A percentile compares a stretch with the other conserved stretches of the same genome.
These are phyloP conservation scores for Laguncularia racemosa DNA, from an alignment of 345 rosid species.

Conservation along the genomic window DNA sequence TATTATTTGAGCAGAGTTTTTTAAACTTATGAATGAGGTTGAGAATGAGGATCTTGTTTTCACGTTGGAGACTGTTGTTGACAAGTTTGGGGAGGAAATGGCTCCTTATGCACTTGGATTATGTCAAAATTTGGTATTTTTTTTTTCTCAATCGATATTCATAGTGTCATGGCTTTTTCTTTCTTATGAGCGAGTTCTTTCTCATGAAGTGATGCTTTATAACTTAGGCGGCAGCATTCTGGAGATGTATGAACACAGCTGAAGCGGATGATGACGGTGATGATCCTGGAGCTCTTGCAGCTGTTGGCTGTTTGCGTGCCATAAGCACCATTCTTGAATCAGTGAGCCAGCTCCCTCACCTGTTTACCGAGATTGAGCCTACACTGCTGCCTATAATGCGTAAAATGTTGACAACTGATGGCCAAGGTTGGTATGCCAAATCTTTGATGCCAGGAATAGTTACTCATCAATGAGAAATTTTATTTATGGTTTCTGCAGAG, in stretches of 20 bases:
- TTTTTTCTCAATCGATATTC: too few species aligned
- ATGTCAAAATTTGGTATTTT: slow-evolving; percentile 86
- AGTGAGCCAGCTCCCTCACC: slow-evolving; percentile 85
- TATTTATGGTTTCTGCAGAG: slow-evolving; percentile 43
- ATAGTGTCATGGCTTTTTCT: too few species aligned
- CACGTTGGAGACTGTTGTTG: slow-evolving; percentile 86
- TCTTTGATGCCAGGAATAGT: too few species aligned
- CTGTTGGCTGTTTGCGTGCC: slow-evolving; percentile 95
- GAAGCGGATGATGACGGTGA: slow-evolving; percentile 78
- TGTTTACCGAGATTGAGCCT: slow-evolving; percentile 82
- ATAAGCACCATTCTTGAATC: slow-evolving; percentile 95
- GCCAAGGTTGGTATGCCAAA: slow-evolving; percentile 54
- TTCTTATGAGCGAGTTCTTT: too few species aligned
- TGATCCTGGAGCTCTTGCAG: slow-evolving; percentile 94
- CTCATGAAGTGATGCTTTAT: too few species aligned
- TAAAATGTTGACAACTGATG: slow-evolving; percentile 93
- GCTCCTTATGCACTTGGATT: slow-evolving; percentile 89
- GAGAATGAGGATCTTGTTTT: slow-evolving; percentile 96
- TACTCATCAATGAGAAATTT: not conserved
- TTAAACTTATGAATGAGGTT: slow-evolving; percentile 96
- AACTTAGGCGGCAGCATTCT: slow-evolving; percentile 78
- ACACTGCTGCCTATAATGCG: slow-evolving; percentile 88
- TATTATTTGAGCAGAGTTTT: slow-evolving; percentile 61
- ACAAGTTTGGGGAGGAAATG: slow-evolving; percentile 98
- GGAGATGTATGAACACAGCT: slow-evolving; percentile 91